Evolutionary conservation across 2,329 filamentous ascomycete genomes (phyloP).

Genomic region (Tothia fuscella): DNA sequence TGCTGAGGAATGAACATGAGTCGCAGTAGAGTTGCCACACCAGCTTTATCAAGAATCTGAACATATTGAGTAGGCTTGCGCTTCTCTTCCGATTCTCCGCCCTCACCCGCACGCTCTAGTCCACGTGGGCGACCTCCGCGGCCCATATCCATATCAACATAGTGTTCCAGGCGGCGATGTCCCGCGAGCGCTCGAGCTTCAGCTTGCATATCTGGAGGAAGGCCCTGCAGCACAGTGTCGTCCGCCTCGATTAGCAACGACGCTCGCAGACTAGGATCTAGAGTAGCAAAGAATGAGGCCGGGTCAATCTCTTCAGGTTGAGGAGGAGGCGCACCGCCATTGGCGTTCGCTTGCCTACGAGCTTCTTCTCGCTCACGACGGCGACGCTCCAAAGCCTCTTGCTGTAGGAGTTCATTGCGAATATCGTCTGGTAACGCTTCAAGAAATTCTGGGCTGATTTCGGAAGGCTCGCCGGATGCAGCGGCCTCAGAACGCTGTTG

Average conservation of each 20-base stretch:
- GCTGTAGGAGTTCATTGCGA: constrained; percentile 77
- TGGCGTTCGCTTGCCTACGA: constrained; percentile 51
- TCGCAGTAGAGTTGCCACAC: constrained; percentile 90
- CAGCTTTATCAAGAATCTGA: constrained; percentile 94
- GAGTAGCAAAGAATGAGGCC: constrained; percentile 81
- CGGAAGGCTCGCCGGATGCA: constrained; percentile 58
- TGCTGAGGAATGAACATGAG: constrained; percentile 96
- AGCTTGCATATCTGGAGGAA: constrained; percentile 75
- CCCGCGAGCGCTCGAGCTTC: constrained; percentile 66
- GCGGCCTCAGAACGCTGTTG: constrained; percentile 64
- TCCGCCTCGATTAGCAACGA: constrained; percentile 87
- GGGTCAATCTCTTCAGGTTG: constrained; percentile 75
- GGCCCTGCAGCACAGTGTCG: constrained; percentile 68
- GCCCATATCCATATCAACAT: constrained; percentile 16
- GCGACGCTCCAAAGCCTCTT: constrained; percentile 80
- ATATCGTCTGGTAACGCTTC: constrained; percentile 86
- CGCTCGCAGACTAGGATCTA: constrained; percentile 73
- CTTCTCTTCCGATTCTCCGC: constrained; percentile 44
- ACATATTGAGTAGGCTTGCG: constrained; percentile 68
- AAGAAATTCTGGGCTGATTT: constrained; percentile 87
- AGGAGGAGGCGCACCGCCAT: constrained; percentile 28
- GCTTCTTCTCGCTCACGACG: constrained; percentile 75
- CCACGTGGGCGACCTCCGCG: constrained; percentile 17
- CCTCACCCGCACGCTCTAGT: constrained; percentile 1
- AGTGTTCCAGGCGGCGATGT: constrained; percentile 37